Evolutionary conservation across 768 basidiomycete species (phyloP).

Genomic region (Leucosporidium yakuticum): DNA sequence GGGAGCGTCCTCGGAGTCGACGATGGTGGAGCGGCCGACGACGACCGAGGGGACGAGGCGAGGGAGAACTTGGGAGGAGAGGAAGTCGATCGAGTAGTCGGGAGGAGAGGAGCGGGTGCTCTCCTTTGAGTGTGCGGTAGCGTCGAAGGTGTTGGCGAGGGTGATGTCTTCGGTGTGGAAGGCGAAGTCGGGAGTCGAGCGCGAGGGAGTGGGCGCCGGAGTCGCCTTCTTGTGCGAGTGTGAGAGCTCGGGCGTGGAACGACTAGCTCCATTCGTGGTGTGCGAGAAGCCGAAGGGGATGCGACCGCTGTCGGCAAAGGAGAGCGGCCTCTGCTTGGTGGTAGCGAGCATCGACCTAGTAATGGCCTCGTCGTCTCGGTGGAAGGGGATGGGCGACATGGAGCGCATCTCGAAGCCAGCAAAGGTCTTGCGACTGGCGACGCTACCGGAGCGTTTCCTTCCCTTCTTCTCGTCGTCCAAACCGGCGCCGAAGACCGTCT

Average conservation of each 20-base stretch:
- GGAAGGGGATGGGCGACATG: neutral
- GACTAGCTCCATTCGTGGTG: neutral
- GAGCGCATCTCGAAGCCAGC: constrained; percentile 20
- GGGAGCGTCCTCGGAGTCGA: constrained; percentile 3
- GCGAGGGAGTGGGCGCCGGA: neutral
- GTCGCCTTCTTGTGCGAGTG: neutral
- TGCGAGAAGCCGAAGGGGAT: constrained; percentile 6
- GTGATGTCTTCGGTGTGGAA: constrained; percentile 6
- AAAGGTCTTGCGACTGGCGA: constrained; percentile 16
- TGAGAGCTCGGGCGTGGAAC: neutral
- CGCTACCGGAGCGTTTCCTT: neutral
- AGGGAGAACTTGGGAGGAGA: constrained; percentile 25
- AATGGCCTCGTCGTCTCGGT: constrained; percentile 15
- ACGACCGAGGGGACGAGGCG: constrained; percentile 21
- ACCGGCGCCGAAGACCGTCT: neutral
- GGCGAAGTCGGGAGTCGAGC: constrained; percentile 3
- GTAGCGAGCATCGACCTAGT: constrained; percentile 14
- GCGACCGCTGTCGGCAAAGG: neutral
- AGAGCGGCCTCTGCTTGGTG: neutral
- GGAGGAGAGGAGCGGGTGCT: neutral
- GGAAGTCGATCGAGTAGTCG: constrained; percentile 20
- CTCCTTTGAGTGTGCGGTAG: neutral
- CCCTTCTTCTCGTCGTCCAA: neutral
- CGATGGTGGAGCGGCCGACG: neutral
- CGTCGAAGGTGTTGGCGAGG: neutral